Evolutionary conservation across 768 basidiomycete species (phyloP), one percentile per base, ranked within the genome.

Genomic region (Suillus americanus): DNA sequence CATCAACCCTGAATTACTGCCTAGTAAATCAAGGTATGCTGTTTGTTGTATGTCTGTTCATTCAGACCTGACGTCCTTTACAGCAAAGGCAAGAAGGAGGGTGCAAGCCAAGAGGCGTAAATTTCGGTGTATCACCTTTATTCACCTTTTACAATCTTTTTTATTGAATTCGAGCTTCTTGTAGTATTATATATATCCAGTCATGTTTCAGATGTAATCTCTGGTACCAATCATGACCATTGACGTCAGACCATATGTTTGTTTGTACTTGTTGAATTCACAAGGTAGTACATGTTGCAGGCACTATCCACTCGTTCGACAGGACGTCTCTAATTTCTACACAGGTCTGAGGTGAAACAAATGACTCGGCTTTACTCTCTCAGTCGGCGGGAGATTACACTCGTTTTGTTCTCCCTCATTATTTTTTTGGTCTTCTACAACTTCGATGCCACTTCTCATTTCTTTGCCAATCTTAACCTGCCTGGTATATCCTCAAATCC

Each of bases 401-500:
- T 95, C 69, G 70, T 91, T 65, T 78, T 92, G 41, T 85, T 89
- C 68, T 85, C 88, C 12, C 73, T 92, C 38, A 79, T 85, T 18
- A 75, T 86, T 59, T 91, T 94, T 71, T 76, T 90, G 35, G 74
- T 95, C 53, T 84, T 91, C 45, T 91, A 89, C 73, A 91, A 94
- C 76, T 77, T 92, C 65, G 89, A 92, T 74, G 74, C 81, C 3
- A 86, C 90, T 0, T 77, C 92, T 7, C 79, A 83, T 43, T 74
- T 86, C 10, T 83, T 83, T 74, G 83, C 61, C 83, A 83, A 65
- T 76, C 78, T 25, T 70, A 75, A 54, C 75, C 80, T 54, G 77
- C 79, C 66, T 77, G 73, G 46, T 20, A 35, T 37, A 12, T 64
- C 5, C 30, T 41, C 46, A 50, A 76, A 61, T 18, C 48, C 85